Conservation (phyloP, 2,329 filamentous ascomycete species). For the Penicillium fuscoglaucum region DNA sequence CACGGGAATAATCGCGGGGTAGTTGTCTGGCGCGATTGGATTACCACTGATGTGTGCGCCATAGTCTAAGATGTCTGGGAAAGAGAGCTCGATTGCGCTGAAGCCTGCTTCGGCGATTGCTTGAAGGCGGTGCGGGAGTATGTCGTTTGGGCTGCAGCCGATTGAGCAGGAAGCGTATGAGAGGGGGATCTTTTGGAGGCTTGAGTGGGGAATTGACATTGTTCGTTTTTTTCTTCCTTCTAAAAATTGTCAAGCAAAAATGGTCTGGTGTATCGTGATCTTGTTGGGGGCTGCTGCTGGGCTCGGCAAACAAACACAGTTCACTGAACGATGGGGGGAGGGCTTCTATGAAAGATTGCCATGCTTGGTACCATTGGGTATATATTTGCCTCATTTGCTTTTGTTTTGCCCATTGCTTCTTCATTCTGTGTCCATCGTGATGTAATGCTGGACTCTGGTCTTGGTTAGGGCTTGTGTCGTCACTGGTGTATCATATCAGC, state of each 20-base stretch:
- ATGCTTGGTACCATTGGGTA: background rate
- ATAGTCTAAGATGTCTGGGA: slow-evolving; percentile 69
- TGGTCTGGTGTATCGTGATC: background rate
- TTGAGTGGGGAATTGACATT: slow-evolving; percentile 16
- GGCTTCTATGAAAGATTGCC: background rate
- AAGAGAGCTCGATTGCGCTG: slow-evolving; percentile 69
- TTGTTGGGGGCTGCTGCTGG: background rate
- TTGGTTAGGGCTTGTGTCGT: slow-evolving; percentile 7
- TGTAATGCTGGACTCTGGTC: slow-evolving; percentile 13
- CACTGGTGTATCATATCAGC: slow-evolving; percentile 11
- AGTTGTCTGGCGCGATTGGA: slow-evolving; percentile 59
- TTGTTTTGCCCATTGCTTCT: background rate
- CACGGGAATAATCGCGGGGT: slow-evolving; percentile 56
- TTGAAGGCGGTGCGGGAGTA: slow-evolving; percentile 41
- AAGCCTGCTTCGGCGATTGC: slow-evolving; percentile 49
- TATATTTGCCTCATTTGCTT: background rate
- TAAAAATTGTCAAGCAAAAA: background rate
- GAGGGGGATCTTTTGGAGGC: slow-evolving; percentile 35
- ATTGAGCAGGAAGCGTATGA: slow-evolving; percentile 49
- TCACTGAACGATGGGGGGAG: background rate
- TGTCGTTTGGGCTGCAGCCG: slow-evolving; percentile 35
- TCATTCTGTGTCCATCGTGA: slow-evolving; percentile 18
- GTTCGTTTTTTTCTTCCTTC: no score
- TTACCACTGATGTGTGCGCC: slow-evolving; percentile 54
- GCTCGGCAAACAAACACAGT: background rate